Evolutionary conservation across 176 grass and related monocot genomes (phyloP).

Genomic region (Lolium rigidum): DNA sequence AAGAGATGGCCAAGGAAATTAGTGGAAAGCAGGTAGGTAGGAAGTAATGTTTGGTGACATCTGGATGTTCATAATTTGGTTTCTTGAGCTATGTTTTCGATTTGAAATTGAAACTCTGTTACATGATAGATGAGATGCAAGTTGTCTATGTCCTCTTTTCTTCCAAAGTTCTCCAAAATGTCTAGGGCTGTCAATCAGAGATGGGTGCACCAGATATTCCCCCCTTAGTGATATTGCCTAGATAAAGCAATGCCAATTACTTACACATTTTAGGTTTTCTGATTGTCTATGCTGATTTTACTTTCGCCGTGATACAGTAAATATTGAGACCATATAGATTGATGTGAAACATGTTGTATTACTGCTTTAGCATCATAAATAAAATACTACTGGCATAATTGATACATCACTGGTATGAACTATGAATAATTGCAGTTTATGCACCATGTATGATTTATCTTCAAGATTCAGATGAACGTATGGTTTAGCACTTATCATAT

Average conservation of each 20-base stretch:
- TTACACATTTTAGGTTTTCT: background rate
- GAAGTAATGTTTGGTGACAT: conserved; percentile 3
- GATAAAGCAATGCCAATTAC: background rate
- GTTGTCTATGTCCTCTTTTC: background rate
- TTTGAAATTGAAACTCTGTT: background rate
- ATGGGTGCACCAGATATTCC: background rate
- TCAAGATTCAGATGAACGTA: background rate
- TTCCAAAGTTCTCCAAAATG: background rate
- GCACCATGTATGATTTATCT: background rate
- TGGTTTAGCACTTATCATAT: background rate
- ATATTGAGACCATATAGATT: background rate
- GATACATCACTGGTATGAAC: background rate
- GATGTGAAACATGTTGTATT: background rate
- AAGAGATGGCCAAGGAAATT: conserved; percentile 84
- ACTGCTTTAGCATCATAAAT: background rate
- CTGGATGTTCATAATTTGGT: background rate
- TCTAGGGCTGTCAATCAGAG: background rate
- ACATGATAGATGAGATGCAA: background rate
- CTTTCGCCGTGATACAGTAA: background rate
- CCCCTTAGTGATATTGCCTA: background rate
- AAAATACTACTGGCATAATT: background rate
- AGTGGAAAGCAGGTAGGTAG: conserved; percentile 64
- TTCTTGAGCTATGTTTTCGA: background rate
- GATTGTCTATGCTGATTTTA: background rate
- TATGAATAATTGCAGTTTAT: background rate